Evolutionary conservation across 768 basidiomycete species (phyloP), one percentile per base, ranked within the genome.

Genomic region (Collybia sp.): DNA sequence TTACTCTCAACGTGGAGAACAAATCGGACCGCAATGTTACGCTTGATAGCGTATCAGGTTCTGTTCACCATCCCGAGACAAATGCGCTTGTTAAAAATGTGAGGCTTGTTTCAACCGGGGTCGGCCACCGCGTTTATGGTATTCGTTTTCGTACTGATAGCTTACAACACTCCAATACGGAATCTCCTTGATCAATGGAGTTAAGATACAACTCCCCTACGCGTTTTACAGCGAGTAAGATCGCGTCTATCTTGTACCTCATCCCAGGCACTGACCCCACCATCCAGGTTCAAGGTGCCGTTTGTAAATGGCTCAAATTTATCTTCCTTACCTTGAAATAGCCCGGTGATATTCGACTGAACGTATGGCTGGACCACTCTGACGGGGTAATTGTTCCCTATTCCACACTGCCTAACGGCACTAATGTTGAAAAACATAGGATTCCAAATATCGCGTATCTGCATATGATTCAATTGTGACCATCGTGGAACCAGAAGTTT

Each of bases 221-320:
- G 50, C 69, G 9, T 91, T 93, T 63, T 68, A 85, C 65, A 90
- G 86, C 76, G 87, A 93, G 90, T 92, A 53, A 64, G 88, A 72
- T 2, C 34, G 25, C 25, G 4, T 8, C 8, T 8, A 8, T 8
- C 25, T 25, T 25, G 4, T n/a, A n/a, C 25, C 4, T 25, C 25
- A 25, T 25, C 3, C 8, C 25, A 25, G 25, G 25, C 25, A 44
- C 39, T 46, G 48, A 34, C 42, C 46, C 59, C 30, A 59, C 43
- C 6, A 16, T 53, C 8, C 48, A 85, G 83, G 62, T 83, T 81
- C 67, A 83, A 80, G 77, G 83, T 83, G n/a, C 15, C 44, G 44
- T 40, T 3, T 9, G 53, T 35, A 12, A 13, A 42, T 30, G 36
- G 40, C 10, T 13, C 38, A 16, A 35, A 40, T 16, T 36, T 40